Evolutionary conservation across 257 asterid genomes (phyloP).

Genomic region (Solanum sparsipilum): DNA sequence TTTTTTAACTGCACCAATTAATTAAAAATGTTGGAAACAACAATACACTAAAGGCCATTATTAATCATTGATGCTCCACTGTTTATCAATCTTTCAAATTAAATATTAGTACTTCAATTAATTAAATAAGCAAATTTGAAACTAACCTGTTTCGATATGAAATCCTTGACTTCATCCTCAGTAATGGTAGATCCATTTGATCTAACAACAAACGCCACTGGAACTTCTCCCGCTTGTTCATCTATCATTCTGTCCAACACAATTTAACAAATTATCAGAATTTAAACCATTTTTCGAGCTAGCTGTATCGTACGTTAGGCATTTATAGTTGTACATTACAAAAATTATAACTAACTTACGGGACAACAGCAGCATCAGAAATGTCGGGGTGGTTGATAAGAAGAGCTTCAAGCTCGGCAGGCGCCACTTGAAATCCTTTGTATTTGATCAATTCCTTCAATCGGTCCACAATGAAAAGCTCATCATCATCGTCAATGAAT

Average conservation of each 20-base stretch:
- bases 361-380: constrained; percentile 78
- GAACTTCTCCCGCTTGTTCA: constrained; percentile 85
- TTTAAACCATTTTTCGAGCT: not conserved
- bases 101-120: no score
- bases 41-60: no score
- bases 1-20: no score
- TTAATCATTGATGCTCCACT: no score
- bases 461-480: constrained; percentile 83
- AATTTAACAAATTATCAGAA: not conserved
- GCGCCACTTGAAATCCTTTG: constrained; percentile 93
- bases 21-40: no score
- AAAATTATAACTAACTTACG: constrained; percentile 38
- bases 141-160: constrained; percentile 53
- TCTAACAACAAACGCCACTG: constrained; percentile 76
- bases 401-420: constrained; percentile 87
- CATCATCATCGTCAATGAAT: constrained; percentile 66
- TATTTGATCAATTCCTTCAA: constrained; percentile 72
- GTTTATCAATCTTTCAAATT: no score
- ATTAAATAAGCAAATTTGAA: not conserved
- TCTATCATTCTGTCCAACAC: constrained; percentile 54
- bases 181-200: constrained; percentile 41
- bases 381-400: constrained; percentile 56
- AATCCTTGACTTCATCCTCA: constrained; percentile 77
- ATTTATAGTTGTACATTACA: not conserved
- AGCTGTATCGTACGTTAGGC: not conserved